Evolutionary conservation across 129 eudicot genomes (phyloP), one percentile per base, ranked within the genome.

Genomic region (Lactuca sativa): DNA sequence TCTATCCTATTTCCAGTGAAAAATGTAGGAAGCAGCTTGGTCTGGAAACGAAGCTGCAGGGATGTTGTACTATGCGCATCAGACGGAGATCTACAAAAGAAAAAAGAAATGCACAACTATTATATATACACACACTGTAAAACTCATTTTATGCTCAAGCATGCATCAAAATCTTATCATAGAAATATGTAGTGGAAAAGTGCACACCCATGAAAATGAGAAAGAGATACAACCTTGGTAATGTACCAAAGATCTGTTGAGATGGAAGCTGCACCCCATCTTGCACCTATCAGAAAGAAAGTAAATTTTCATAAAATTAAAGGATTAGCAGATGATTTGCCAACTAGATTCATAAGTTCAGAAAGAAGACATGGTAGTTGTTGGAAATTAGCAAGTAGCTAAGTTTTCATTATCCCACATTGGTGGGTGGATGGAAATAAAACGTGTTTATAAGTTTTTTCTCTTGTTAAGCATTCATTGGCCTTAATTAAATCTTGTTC

Each of bases 1-100:
- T 66, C 78, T 59, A 91, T 70, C 52, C 78, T 80, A 54, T 73
- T 82, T 73, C 84, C 81, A 17, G 97, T 91, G 66, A 86, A 91
- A 36, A 85, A 67, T n/a, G 77, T 82, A 15, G 75, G 33, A 60
- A 76, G 90, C 48, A 86, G 69, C 37, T 53, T 76, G 21, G 70
- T 77, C 56, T 55, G 72, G 63, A 91, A 88, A 18, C 64, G 84
- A 72, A 91, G 78, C 82, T 83, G 93, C 59, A 78, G 76, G n/a
- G 71, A 59, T 14, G 82, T 76, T 47, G 86, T 44, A 75, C 65
- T 57, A 55, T 76, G 54, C 30, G 73, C 84, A 51, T 60, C 75
- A 14, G 65, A 58, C 3, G 80, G 74, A 61, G 68, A 61, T 56
- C 91, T 86, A 67, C 36, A 76, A 53, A 44, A 73, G 18, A 74